Evolutionary conservation across 2,329 filamentous ascomycete species (phyloP).

Genomic region (Cercospora sesami): DNA sequence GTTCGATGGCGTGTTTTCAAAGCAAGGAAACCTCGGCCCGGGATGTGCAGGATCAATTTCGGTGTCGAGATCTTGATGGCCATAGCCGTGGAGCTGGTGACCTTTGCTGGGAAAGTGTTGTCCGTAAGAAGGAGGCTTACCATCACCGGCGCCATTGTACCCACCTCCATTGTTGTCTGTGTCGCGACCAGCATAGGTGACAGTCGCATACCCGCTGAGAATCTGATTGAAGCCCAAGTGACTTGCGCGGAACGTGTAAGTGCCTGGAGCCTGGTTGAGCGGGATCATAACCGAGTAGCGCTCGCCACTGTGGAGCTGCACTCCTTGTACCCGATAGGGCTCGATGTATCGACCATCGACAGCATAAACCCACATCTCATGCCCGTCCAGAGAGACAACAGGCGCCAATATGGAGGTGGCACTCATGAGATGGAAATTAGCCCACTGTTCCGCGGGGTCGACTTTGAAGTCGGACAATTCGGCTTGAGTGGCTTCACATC

Average conservation of each 20-base stretch:
- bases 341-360: constrained; percentile 48
- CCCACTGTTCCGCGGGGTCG: constrained; percentile 21
- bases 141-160: not conserved
- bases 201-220: constrained; percentile 19
- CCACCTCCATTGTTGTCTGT: not conserved
- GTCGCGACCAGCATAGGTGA: constrained; percentile 13
- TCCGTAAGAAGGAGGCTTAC: not conserved
- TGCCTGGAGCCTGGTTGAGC: constrained; percentile 47
- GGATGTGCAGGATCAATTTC: not conserved
- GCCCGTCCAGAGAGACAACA: constrained; percentile 22
- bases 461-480: constrained; percentile 17
- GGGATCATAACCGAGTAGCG: constrained; percentile 55
- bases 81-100: not conserved
- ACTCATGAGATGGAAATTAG: constrained; percentile 21
- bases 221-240: constrained; percentile 19
- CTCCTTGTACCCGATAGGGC: constrained; percentile 52
- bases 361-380: constrained; percentile 26
- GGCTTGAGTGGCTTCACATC: constrained; percentile 13
- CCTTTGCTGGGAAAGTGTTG: not conserved
- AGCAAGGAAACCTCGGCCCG: not conserved
- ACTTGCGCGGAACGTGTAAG: constrained; percentile 30
- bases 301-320: constrained; percentile 54
- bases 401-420: constrained; percentile 15
- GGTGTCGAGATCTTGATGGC: not conserved
- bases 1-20: not conserved